Percentiles rank a stretch among this genome's conserved stretches.
These are phyloP conservation scores for Aspergillus niger DNA, from an alignment of 2,329 filamentous ascomycete genomes.

Conservation along the genomic window DNA sequence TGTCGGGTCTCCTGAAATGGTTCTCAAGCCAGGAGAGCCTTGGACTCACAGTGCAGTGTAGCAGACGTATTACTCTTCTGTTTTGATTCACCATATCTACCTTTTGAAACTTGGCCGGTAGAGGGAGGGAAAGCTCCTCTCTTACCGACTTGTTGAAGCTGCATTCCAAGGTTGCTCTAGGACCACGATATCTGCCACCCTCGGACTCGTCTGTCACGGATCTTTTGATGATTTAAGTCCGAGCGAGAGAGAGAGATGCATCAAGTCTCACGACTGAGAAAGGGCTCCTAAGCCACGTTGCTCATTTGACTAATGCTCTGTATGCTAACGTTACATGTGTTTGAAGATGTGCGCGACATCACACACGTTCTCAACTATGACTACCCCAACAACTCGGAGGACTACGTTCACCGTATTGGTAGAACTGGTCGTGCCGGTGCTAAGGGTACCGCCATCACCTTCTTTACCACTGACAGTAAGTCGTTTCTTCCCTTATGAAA, in stretches of 20 bases:
- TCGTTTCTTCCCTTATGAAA: constrained; percentile 31
- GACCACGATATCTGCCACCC: constrained; percentile 62
- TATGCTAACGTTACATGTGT: constrained; percentile 72
- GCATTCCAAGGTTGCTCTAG: constrained; percentile 69
- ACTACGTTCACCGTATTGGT: constrained; percentile 70
- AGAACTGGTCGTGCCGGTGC: constrained; percentile 74
- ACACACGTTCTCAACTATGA: constrained; percentile 99
- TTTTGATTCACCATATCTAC: constrained; percentile 73
- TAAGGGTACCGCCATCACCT: constrained; percentile 93
- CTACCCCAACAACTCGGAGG: constrained; percentile 89
- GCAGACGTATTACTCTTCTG: constrained; percentile 61
- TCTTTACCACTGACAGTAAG: constrained; percentile 99
- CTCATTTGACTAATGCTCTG: constrained; percentile 53
- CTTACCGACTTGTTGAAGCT: constrained; percentile 67
- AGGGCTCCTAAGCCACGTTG: constrained; percentile 52
- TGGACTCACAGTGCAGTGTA: constrained; percentile 77
- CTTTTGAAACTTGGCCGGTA: constrained; percentile 59
- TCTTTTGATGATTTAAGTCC: constrained; percentile 44
- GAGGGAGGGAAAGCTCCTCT: constrained; percentile 71
- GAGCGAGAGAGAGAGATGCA: constrained; percentile 61
- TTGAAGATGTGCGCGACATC: constrained; percentile 99
- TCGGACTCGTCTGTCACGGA: constrained; percentile 53
- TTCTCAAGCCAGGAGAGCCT: constrained; percentile 81
- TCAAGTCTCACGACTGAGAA: constrained; percentile 62
- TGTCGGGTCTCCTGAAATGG: constrained; percentile 72